These are phyloP conservation scores for Cladophialophora carrionii DNA, from an alignment of 2,329 filamentous ascomycete genomes.

Conservation along the genomic window DNA sequence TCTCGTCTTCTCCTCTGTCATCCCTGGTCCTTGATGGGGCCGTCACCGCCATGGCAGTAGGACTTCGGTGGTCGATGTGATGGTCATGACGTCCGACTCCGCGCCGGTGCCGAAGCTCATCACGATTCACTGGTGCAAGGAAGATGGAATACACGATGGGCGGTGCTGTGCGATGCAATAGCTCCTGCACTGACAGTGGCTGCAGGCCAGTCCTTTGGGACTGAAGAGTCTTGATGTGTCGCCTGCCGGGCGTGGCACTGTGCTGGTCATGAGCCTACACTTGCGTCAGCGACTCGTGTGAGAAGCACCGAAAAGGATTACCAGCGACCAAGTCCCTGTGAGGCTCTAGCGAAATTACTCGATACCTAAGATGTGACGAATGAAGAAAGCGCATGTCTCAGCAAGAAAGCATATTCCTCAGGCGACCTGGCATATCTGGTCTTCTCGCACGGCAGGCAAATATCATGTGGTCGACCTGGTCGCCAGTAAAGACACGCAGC, in stretches of 20 bases:
- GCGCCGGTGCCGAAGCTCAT: slow-evolving; percentile 62
- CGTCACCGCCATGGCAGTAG: slow-evolving; percentile 51
- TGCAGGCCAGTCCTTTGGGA: slow-evolving; percentile 38
- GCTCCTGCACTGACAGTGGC: slow-evolving; percentile 69
- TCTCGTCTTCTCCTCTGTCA: slow-evolving; percentile 50
- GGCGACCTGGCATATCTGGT: too few relatives aligned
- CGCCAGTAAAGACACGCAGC: background rate
- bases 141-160: slow-evolving; percentile 71
- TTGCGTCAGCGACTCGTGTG: slow-evolving; percentile 19
- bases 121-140: slow-evolving; percentile 57
- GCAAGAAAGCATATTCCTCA: background rate
- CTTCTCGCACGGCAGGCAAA: background rate
- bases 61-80: slow-evolving; percentile 69
- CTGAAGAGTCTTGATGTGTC: slow-evolving; percentile 18
- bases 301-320: background rate
- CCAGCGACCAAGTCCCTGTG: background rate
- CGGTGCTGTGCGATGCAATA: slow-evolving; percentile 69
- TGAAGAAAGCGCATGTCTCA: background rate
- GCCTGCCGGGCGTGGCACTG: slow-evolving; percentile 23
- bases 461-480: background rate
- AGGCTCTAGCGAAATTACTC: background rate
- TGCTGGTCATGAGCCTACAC: slow-evolving; percentile 18
- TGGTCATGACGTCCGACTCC: slow-evolving; percentile 64
- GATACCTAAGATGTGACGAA: background rate
- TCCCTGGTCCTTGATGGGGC: background rate